A percentile compares a stretch with the other conserved stretches of the same genome.
Evolutionary conservation across 352 stramenopile genomes (phyloP).

Genomic region (Pythium phragmitis): DNA sequence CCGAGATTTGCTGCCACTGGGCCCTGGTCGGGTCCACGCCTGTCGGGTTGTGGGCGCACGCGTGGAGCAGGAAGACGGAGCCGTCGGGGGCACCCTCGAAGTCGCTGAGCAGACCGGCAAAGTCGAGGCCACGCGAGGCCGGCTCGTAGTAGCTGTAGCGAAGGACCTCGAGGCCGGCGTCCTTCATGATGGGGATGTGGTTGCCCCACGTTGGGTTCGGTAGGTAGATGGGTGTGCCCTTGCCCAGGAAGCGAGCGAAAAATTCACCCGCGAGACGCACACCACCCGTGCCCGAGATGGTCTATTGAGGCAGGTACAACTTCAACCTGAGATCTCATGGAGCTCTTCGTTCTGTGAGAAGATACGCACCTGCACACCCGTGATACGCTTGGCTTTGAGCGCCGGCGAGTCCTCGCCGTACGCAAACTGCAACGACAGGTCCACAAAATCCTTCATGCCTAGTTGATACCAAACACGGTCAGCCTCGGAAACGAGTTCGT

Average conservation of each 20-base stretch:
- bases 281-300: slow-evolving; percentile 97
- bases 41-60: slow-evolving; percentile 99
- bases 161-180: slow-evolving; percentile 79
- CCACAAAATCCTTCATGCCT: slow-evolving; percentile 95
- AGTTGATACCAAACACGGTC: too few species aligned
- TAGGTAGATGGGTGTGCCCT: slow-evolving; percentile 94
- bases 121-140: slow-evolving; percentile 88
- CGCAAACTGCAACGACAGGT: slow-evolving; percentile 94
- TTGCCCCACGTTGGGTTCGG: slow-evolving; percentile 99
- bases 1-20: slow-evolving; percentile 97
- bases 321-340: slow-evolving; percentile 6
- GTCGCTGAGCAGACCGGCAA: slow-evolving; percentile 94
- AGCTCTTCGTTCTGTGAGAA: too few species aligned
- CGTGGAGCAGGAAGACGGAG: slow-evolving; percentile 98
- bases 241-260: slow-evolving; percentile 88
- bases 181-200: slow-evolving; percentile 95
- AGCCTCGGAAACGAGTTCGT: not conserved
- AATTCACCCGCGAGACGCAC: slow-evolving; percentile 96
- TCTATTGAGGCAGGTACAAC: slow-evolving; percentile 49
- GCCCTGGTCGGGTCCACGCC: slow-evolving; percentile 97
- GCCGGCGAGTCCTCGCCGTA: slow-evolving; percentile 95
- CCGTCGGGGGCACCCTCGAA: slow-evolving; percentile 92
- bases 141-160: slow-evolving; percentile 88
- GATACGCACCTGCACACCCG: slow-evolving; percentile 86
- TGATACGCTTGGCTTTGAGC: slow-evolving; percentile 91